Base-by-base conservation (phyloP, 148 eudicot genomes). In the Dysphania ambrosioides region DNA sequence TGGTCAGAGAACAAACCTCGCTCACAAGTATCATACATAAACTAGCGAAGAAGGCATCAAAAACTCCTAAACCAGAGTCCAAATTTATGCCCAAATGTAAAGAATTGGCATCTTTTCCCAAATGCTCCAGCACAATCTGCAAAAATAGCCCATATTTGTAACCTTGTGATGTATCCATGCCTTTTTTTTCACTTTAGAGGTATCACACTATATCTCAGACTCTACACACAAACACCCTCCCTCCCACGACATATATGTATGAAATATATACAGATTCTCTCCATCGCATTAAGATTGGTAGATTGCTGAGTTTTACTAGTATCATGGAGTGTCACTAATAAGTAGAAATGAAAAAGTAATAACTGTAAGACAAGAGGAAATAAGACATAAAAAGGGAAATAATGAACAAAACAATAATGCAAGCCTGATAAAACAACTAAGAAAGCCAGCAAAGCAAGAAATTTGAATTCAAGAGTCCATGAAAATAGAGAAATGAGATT, bases 21-120 rank as follows among this genome's bases (percentile, higher is more conserved):
- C 97, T 95, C 83, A 95, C 97, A 79, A 95, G 81, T 74, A 95
- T 95, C 91, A 95, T 95, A 19, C 94, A 92, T 58, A 92, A 87
- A 85, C 99, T 95, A 36, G 97, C 97, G 78, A 95, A 87, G 82
- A 95, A 90, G 27, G 96, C 97, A 88, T 95, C 97, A 58, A 95
- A 81, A 60, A 88, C 82, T 56, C 99, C 96, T 61, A 89, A 85
- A 64, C 91, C 91, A 70, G 95, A 81, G 71, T 94, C 98, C 89
- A 85, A 68, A 70, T 84, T 80, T 16, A 90, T 85, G 55, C 85
- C 87, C 77, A 85, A 57, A 77, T 71, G 82, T 77, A 87, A 55
- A 23, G 88, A 79, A 38, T 89, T 80, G 21, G 79, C 79, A 78
- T 86, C 86, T 71, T 86, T 83, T 71, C 88, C 87, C 65, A 88